These are phyloP conservation scores for Zygoascus flipseniorum DNA, from an alignment of 805 yeast species.

Conservation along the genomic window DNA sequence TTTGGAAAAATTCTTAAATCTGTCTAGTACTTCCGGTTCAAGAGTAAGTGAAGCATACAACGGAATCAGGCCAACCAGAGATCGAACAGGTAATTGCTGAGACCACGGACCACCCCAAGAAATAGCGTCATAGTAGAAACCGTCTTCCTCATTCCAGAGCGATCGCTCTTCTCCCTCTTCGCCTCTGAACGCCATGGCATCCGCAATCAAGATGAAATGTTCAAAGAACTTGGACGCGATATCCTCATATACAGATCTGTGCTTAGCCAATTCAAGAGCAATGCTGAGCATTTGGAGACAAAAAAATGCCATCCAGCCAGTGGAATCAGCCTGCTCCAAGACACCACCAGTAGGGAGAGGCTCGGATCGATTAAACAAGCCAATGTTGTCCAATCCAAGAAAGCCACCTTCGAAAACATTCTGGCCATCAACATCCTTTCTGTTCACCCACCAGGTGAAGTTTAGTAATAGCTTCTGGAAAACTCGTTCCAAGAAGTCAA, in stretches of 20 bases:
- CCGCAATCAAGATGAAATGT: slow-evolving; percentile 84
- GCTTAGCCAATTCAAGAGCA: slow-evolving; percentile 81
- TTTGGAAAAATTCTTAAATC: slow-evolving; percentile 74
- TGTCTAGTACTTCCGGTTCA: slow-evolving; percentile 71
- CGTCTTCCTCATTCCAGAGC: slow-evolving; percentile 83
- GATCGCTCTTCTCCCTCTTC: slow-evolving; percentile 44
- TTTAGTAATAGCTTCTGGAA: slow-evolving; percentile 83
- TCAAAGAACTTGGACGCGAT: slow-evolving; percentile 92
- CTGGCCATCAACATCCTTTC: slow-evolving; percentile 79
- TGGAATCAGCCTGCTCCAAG: slow-evolving; percentile 88
- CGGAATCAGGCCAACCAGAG: slow-evolving; percentile 87
- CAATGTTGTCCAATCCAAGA: slow-evolving; percentile 86
- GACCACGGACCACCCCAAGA: slow-evolving; percentile 62
- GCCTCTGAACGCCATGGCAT: slow-evolving; percentile 73
- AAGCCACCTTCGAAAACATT: slow-evolving; percentile 93
- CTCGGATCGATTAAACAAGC: slow-evolving; percentile 86
- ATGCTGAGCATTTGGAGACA: slow-evolving; percentile 85
- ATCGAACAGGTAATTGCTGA: slow-evolving; percentile 72
- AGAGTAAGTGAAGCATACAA: slow-evolving; percentile 80
- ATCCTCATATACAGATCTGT: slow-evolving; percentile 80
- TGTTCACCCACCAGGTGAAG: slow-evolving; percentile 96
- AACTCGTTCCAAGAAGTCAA: slow-evolving; percentile 79
- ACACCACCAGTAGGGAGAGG: slow-evolving; percentile 88
- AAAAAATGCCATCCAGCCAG: slow-evolving; percentile 97
- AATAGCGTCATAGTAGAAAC: slow-evolving; percentile 86